Evolutionary conservation across 345 rosid species (phyloP).

Genomic region (Eucalyptus coolabah): DNA sequence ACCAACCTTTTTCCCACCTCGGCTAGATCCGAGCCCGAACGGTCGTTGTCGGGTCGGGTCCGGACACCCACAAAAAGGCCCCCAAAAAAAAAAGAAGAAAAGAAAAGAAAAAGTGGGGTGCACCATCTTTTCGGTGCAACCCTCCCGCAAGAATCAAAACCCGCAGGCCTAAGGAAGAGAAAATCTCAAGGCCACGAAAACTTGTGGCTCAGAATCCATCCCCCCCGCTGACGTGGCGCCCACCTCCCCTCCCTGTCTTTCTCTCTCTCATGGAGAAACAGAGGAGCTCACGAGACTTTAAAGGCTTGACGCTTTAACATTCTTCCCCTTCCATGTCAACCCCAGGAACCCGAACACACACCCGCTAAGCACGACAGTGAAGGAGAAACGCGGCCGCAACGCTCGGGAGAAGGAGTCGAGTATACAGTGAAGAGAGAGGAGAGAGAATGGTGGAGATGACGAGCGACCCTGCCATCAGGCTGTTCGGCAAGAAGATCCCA

Average conservation of each 20-base stretch:
- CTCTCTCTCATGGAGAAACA: background rate
- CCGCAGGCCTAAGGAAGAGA: background rate
- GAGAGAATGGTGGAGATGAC: background rate
- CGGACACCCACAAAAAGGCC: background rate
- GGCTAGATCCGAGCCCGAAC: background rate
- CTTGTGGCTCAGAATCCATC: conserved; percentile 80
- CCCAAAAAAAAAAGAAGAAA: fast-evolving
- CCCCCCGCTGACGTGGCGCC: conserved; percentile 55
- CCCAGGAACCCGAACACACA: background rate
- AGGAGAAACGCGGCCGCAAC: background rate
- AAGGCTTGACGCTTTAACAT: background rate
- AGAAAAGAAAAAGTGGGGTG: background rate
- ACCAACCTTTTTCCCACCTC: background rate
- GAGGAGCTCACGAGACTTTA: background rate
- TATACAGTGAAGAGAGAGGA: conserved; percentile 4
- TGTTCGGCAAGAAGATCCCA: conserved; percentile 65
- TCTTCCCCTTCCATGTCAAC: background rate
- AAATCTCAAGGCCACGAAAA: conserved; percentile 63
- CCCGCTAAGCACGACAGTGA: background rate
- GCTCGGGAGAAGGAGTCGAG: background rate
- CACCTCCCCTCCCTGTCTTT: conserved; percentile 25
- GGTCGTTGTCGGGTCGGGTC: background rate
- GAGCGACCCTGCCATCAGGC: conserved; percentile 55
- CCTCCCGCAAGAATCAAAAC: background rate
- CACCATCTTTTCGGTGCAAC: background rate